Conservation (phyloP, 1,139 yeast genomes). For the Yamadazyma sp. region DNA sequence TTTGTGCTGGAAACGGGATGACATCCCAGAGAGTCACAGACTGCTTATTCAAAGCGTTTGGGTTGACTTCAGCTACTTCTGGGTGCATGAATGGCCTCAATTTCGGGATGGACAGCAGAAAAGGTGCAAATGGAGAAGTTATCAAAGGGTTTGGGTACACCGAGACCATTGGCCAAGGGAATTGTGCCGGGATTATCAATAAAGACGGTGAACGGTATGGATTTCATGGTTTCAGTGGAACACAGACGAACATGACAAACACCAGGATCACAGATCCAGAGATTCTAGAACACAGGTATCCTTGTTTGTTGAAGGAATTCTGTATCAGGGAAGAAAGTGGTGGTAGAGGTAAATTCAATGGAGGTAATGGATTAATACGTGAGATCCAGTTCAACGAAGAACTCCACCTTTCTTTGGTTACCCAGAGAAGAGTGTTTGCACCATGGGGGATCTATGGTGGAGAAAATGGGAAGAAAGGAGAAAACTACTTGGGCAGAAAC, state of each 20-base stretch:
- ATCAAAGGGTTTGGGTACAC: constrained; percentile 46
- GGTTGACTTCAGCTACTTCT: constrained; percentile 43
- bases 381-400: constrained; percentile 21
- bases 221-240: constrained; percentile 39
- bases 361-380: constrained; percentile 31
- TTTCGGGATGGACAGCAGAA: constrained; percentile 42
- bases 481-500: constrained; percentile 52
- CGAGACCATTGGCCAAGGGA: constrained; percentile 51
- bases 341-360: constrained; percentile 33
- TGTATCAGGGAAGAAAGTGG: constrained; percentile 30
- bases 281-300: constrained; percentile 34
- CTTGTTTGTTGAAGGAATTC: constrained; percentile 29
- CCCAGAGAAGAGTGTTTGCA: constrained; percentile 22
- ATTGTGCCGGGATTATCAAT: constrained; percentile 41
- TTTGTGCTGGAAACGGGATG: constrained; percentile 50
- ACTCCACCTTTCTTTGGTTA: constrained; percentile 21
- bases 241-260: constrained; percentile 48
- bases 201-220: constrained; percentile 21
- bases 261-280: constrained; percentile 43
- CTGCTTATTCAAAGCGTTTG: constrained; percentile 36
- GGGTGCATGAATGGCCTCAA: constrained; percentile 40
- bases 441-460: constrained; percentile 26
- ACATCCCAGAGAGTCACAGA: constrained; percentile 46
- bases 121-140: constrained; percentile 30
- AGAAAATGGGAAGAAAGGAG: constrained; percentile 56